A percentile compares a stretch with the other conserved stretches of the same genome.
Conservation (phyloP, 352 stramenopile genomes). For the Phytophthora boehmeriae region DNA sequence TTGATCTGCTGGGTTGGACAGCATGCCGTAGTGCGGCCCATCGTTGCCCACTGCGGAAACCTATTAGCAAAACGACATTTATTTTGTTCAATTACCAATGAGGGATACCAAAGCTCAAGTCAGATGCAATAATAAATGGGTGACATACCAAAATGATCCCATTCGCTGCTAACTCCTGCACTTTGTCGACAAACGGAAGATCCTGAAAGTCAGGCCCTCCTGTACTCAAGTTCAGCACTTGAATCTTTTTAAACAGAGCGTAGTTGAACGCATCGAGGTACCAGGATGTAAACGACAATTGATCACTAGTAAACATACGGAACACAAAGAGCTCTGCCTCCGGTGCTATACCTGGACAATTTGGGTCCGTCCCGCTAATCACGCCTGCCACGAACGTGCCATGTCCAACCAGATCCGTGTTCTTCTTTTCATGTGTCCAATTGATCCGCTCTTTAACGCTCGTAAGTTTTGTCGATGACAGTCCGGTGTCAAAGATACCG, state of each 20-base stretch:
- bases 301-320: slow-evolving; percentile 85
- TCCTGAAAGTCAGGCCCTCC: slow-evolving; percentile 88
- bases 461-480: slow-evolving; percentile 54
- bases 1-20: slow-evolving; percentile 88
- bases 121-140: background rate
- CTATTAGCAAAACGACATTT: slow-evolving; percentile 20
- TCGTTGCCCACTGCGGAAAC: slow-evolving; percentile 87
- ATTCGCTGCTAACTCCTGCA: slow-evolving; percentile 80
- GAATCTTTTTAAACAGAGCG: slow-evolving; percentile 70
- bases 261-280: slow-evolving; percentile 93
- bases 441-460: slow-evolving; percentile 85
- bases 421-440: slow-evolving; percentile 87
- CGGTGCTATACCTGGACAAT: slow-evolving; percentile 80
- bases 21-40: slow-evolving; percentile 82
- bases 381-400: slow-evolving; percentile 87
- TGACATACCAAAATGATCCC: slow-evolving; percentile 70
- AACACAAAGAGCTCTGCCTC: slow-evolving; percentile 83
- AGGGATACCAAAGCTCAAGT: slow-evolving; percentile 1
- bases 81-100: slow-evolving; percentile 1
- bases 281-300: slow-evolving; percentile 90
- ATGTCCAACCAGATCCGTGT: slow-evolving; percentile 77
- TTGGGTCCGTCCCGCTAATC: slow-evolving; percentile 57
- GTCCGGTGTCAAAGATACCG: slow-evolving; percentile 87
- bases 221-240: slow-evolving; percentile 89
- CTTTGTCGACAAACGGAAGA: slow-evolving; percentile 89